Percentiles rank a stretch among this genome's conserved stretches.
phyloP scores from a whole-genome alignment of 331 rosid genomes.

The Phaseolus coccineus region DNA sequence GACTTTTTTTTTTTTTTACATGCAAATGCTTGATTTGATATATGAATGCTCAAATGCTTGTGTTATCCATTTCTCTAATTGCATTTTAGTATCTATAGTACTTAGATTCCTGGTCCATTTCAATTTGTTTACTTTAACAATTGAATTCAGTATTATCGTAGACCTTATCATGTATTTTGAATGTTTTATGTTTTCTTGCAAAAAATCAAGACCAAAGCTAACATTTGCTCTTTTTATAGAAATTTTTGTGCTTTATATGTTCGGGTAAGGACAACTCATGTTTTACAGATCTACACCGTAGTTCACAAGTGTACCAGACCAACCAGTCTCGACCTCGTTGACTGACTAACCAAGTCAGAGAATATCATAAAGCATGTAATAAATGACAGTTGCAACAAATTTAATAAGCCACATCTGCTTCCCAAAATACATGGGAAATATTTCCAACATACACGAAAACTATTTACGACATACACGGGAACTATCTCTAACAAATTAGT shows the following conservation, averaged over 20 bases:
- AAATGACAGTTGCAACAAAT: too few relatives aligned
- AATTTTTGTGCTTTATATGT: conserved; percentile 70
- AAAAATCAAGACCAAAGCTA: conserved; percentile 70
- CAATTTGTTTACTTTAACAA: background rate
- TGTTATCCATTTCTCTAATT: background rate
- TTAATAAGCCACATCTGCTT: too few relatives aligned
- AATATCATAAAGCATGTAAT: too few relatives aligned
- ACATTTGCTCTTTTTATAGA: conserved; percentile 67
- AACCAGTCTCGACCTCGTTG: too few relatives aligned
- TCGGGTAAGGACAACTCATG: conserved; percentile 64
- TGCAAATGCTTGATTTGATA: background rate
- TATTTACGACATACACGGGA: too few relatives aligned
- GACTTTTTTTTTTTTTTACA: background rate
- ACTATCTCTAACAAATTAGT: too few relatives aligned
- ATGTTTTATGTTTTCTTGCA: conserved; percentile 23
- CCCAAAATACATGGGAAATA: too few relatives aligned
- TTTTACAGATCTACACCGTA: background rate
- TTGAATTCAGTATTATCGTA: background rate
- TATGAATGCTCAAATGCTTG: background rate
- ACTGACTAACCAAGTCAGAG: too few relatives aligned
- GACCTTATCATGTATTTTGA: too few relatives aligned
- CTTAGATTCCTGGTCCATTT: background rate
- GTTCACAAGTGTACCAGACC: background rate
- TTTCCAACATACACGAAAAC: too few relatives aligned
- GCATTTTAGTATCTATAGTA: background rate